Evolutionary conservation across 345 rosid species (phyloP).

Genomic region (Eucalyptus erythrocorys): DNA sequence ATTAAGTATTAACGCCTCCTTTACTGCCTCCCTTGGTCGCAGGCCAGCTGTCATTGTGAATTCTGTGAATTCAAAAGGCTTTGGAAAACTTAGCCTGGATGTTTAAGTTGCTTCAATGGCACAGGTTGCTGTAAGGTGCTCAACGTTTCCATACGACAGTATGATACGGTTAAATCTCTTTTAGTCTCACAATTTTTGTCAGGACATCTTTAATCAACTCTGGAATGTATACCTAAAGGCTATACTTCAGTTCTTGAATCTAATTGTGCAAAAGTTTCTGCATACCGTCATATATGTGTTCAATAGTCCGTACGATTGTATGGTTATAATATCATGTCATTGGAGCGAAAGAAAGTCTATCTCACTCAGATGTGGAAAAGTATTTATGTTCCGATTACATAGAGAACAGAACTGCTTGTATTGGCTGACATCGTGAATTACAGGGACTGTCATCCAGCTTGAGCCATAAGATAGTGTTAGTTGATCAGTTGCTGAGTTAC

Average conservation of each 20-base stretch:
- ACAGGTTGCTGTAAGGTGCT: not conserved
- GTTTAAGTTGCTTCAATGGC: not conserved
- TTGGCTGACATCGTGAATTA: not conserved
- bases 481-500: not conserved
- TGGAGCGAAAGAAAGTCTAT: not conserved
- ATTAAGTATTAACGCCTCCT: slow-evolving; percentile 26
- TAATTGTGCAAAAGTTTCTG: not conserved
- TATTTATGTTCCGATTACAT: not conserved
- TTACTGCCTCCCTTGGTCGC: slow-evolving; percentile 39
- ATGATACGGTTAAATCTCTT: not conserved
- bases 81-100: not conserved
- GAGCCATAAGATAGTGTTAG: not conserved
- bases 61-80: slow-evolving; percentile 11
- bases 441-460: not conserved
- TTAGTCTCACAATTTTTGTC: not conserved
- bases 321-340: not conserved
- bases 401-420: not conserved
- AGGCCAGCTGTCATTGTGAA: slow-evolving; percentile 48
- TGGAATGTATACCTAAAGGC: not conserved
- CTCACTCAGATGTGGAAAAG: not conserved
- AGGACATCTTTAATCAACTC: not conserved
- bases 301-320: not conserved
- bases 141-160: not conserved
- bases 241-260: not conserved
- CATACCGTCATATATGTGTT: not conserved